phyloP scores from a whole-genome alignment of 768 basidiomycete species.

The Tylopilus sp. region DNA sequence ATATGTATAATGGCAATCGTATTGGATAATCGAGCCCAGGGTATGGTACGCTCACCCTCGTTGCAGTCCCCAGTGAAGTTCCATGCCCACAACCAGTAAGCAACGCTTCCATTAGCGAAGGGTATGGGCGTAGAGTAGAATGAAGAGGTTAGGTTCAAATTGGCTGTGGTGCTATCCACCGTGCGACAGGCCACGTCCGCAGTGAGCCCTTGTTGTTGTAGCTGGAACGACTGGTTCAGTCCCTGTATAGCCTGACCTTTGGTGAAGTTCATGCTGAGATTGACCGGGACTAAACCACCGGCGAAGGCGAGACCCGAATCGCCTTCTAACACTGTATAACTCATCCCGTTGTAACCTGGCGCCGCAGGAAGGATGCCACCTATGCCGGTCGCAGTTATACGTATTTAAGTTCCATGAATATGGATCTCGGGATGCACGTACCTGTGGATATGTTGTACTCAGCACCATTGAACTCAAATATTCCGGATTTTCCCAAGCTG shows the following conservation, averaged over 20 bases:
- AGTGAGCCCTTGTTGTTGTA: constrained; percentile 20
- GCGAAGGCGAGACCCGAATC: not conserved
- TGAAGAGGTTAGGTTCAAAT: not conserved
- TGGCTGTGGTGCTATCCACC: not conserved
- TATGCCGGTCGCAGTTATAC: not conserved
- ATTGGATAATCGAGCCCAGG: too few relatives aligned
- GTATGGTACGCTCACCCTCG: not conserved
- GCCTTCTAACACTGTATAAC: not conserved
- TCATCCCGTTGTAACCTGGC: not conserved
- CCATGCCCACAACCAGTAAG: constrained; percentile 8
- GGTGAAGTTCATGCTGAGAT: not conserved
- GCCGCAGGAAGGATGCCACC: constrained; percentile 11
- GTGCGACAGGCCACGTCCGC: constrained; percentile 6
- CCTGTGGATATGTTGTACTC: constrained; percentile 16
- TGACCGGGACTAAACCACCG: constrained; percentile 2
- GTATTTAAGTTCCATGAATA: not conserved
- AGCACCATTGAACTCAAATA: constrained; percentile 15
- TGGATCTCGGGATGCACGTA: not conserved
- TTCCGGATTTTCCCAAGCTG: constrained; percentile 4
- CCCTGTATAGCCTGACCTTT: not conserved
- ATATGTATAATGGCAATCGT: too few relatives aligned
- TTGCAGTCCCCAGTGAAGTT: not conserved
- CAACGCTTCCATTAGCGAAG: not conserved
- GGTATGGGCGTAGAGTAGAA: not conserved
- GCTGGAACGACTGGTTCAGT: not conserved